Evolutionary conservation across 495 filamentous ascomycete species (phyloP).

Genomic region (Tuber brumale): DNA sequence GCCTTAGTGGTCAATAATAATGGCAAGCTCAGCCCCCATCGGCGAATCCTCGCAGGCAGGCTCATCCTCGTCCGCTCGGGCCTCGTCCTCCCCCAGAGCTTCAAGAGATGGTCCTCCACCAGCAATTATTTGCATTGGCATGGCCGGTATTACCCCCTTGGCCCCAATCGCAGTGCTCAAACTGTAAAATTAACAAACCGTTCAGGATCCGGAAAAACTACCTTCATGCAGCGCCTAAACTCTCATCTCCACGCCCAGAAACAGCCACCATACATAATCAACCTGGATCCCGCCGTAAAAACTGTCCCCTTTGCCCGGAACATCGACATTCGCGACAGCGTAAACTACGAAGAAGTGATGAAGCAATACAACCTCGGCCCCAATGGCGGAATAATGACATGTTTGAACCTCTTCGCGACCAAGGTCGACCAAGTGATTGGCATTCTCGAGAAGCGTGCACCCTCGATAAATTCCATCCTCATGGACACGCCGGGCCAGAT

Average conservation of each 20-base stretch:
- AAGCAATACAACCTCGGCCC: slow-evolving; percentile 96
- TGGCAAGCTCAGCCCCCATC: not conserved
- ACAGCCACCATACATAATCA: slow-evolving; percentile 82
- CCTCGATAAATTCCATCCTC: slow-evolving; percentile 69
- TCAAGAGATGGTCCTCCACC: slow-evolving; percentile 46
- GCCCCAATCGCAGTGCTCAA: not conserved
- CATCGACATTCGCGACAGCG: slow-evolving; percentile 96
- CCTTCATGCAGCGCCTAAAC: slow-evolving; percentile 97
- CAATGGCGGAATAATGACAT: slow-evolving; percentile 96
- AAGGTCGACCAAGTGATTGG: slow-evolving; percentile 92
- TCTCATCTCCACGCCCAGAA: slow-evolving; percentile 73
- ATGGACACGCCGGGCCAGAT: slow-evolving; percentile 97
- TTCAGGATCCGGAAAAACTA: slow-evolving; percentile 88
- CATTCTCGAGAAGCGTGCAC: slow-evolving; percentile 78
- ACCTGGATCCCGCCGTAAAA: slow-evolving; percentile 91
- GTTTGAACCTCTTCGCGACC: slow-evolving; percentile 90
- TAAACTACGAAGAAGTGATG: slow-evolving; percentile 99
- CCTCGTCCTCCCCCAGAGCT: not conserved
- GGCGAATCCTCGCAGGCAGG: not conserved
- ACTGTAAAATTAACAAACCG: slow-evolving; percentile 11
- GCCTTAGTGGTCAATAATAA: not conserved
- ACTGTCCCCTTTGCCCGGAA: slow-evolving; percentile 96
- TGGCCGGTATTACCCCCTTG: slow-evolving; percentile 68
- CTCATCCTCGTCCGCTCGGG: not conserved
- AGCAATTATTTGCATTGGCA: slow-evolving; percentile 89